Evolutionary conservation across 1,139 yeast genomes (phyloP), one percentile per base, ranked within the genome.

Genomic region (Lodderomyces metapsilosis): DNA sequence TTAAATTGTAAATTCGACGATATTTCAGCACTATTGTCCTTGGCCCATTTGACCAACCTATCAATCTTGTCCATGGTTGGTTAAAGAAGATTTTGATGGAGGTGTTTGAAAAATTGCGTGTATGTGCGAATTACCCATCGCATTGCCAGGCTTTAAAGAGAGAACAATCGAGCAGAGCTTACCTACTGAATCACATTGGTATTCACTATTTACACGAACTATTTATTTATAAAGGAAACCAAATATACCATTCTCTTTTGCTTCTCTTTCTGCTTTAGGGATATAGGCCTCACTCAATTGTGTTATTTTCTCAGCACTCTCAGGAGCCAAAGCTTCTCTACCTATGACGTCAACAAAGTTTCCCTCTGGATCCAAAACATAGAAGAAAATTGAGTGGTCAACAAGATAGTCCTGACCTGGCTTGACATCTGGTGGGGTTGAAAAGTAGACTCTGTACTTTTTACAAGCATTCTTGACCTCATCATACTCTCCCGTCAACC

Each of bases 371-470:
- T 92, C 98, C 95, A 92, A 88, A 52, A 92, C 72, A 59, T 92
- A 92, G 64, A 89, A 91, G 77, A 91, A 92, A 45, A 92, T 91
- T 6, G 97, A 88, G 64, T 92, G 98, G 60, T 92, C 98, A 15
- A 92, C 98, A 50, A 92, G 76, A 59, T 92, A 92, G 54, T 92
- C 97, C 63, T 92, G 96, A 23, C 97, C 98, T 0, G 96, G 92
- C 60, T 89, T 87, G 39, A 88, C 84, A 58, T 88, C 80, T 28
- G 94, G 88, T 2, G 98, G 98, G 1, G 98, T 92, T 9, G 96
- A 88, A 62, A 92, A 92, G 64, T 91, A 92, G 6, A 92, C 98
- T 52, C 98, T 77, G 66, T 81, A 92, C 52, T 82, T 80, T 61
- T 88, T 89, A 69, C 98, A 92, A 40, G 84, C 77, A 49, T 78